A percentile compares a stretch with the other conserved stretches of the same genome.
phyloP scores from a whole-genome alignment of 2,329 filamentous ascomycete genomes.

The Aspergillus fischeri region DNA sequence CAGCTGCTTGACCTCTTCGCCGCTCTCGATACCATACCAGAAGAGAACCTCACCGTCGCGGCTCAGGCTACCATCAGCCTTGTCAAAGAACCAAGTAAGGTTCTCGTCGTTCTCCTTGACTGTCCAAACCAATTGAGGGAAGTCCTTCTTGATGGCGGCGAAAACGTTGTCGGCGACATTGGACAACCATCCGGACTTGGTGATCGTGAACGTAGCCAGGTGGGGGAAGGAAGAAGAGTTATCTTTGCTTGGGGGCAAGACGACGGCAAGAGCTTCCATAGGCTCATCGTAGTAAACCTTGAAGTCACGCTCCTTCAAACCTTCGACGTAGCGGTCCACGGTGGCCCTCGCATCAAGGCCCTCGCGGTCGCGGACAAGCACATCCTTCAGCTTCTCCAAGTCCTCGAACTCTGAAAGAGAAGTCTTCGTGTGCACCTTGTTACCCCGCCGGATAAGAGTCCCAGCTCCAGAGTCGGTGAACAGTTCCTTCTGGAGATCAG shows the following conservation, averaged over 20 bases:
- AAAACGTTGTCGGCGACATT: constrained; percentile 97
- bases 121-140: constrained; percentile 90
- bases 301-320: constrained; percentile 72
- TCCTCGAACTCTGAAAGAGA: constrained; percentile 72
- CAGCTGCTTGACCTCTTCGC: constrained; percentile 74
- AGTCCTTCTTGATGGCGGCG: constrained; percentile 87
- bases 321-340: constrained; percentile 81
- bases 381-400: constrained; percentile 71
- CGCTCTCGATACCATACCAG: constrained; percentile 86
- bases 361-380: constrained; percentile 75
- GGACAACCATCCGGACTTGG: constrained; percentile 88
- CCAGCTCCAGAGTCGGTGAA: constrained; percentile 95
- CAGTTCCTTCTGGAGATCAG: constrained; percentile 90
- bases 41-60: constrained; percentile 86
- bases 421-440: constrained; percentile 74
- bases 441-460: constrained; percentile 85
- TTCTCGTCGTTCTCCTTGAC: constrained; percentile 96
- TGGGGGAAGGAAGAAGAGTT: constrained; percentile 63
- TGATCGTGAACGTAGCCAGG: constrained; percentile 85
- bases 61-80: constrained; percentile 87
- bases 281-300: constrained; percentile 91
- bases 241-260: constrained; percentile 67
- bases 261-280: constrained; percentile 88
- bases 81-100: constrained; percentile 96
- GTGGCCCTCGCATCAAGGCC: constrained; percentile 76